Evolutionary conservation across 176 grass and related monocot genomes (phyloP), one percentile per base, ranked within the genome.

Genomic region (Eleusine coracana): DNA sequence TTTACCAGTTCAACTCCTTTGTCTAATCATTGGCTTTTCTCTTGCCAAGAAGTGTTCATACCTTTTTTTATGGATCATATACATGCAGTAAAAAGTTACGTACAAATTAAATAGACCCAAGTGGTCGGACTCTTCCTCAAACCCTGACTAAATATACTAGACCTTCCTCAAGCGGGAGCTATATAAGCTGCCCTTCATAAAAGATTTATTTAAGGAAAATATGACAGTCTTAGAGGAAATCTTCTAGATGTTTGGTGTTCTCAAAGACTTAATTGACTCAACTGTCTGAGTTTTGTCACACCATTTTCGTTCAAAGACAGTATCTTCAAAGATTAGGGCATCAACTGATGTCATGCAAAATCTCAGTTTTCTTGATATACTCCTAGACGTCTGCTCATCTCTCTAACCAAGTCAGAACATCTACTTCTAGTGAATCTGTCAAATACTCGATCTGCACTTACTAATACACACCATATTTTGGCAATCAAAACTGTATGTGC

Each of bases 291-390:
- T 13, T 10, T 2, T 18, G 16, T 68, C 34, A 70, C 79, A 81
- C 38, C 5, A 71, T 15, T 14, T 60, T 34, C 27, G 36, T 62
- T 81, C 8, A 42, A 17, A 59, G 52, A 17, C 6, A 61, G 69
- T 63, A 63, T 82, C 41, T 67, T 67, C 44, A 46, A 46, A 68
- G 45, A 50, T 54, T 68, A 27, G 45, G 45, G 18, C 42, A 67
- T 50, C 18, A 46, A 63, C 50, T 37, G 16, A 66, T n/a, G 20
- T 18, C 46, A 50, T 15, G 45, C 28, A 50, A 28, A 67, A 80
- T 50, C 77, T 25, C 50, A 52, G 45, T 23, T 68, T 38, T 52
- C 69, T 50, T 44, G 20, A 25, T 17, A 50, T 48, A 25, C 58
- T 20, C 12, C 4, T 8, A 61, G 23, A 61, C 21, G 21, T 61